Evolutionary conservation across 169 alveolate species (phyloP).

Genomic region (Babesia bigemina): DNA sequence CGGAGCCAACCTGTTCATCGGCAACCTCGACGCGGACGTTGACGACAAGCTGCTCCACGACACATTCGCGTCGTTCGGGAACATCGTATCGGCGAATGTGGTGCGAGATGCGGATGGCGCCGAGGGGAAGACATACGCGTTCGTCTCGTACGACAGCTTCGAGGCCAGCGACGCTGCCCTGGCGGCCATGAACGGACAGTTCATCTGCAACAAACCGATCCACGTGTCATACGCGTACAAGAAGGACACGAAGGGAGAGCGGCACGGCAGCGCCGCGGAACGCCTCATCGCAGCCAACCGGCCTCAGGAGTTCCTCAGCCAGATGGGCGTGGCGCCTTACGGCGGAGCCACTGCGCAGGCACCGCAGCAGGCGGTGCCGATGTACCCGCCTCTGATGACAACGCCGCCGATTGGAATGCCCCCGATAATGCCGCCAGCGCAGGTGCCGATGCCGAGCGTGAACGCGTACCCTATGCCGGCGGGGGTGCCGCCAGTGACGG

Average conservation of each 20-base stretch:
- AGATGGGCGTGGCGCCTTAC: slow-evolving; percentile 61
- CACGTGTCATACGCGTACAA: slow-evolving; percentile 97
- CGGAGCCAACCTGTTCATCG: slow-evolving; percentile 98
- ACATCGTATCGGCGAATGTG: slow-evolving; percentile 79
- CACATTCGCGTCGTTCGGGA: slow-evolving; percentile 97
- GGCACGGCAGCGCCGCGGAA: slow-evolving; percentile 91
- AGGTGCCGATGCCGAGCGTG: slow-evolving; percentile 39
- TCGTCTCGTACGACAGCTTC: slow-evolving; percentile 96
- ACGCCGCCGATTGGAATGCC: slow-evolving; percentile 63
- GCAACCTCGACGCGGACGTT: slow-evolving; percentile 96
- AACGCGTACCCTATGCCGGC: slow-evolving; percentile 42
- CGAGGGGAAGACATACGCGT: slow-evolving; percentile 93
- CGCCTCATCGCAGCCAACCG: slow-evolving; percentile 88
- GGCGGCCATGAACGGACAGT: slow-evolving; percentile 95
- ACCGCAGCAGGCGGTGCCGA: slow-evolving; percentile 13
- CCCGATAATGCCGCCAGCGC: slow-evolving; percentile 62
- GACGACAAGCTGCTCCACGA: slow-evolving; percentile 96
- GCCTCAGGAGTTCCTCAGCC: slow-evolving; percentile 63
- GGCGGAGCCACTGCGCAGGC: slow-evolving; percentile 23
- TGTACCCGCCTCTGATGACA: slow-evolving; percentile 19
- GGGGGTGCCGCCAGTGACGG: slow-evolving; percentile 20
- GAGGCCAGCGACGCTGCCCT: slow-evolving; percentile 98
- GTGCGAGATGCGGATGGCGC: slow-evolving; percentile 94
- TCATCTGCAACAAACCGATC: slow-evolving; percentile 93
- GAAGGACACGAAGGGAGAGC: slow-evolving; percentile 92